Base-by-base conservation (phyloP, 768 basidiomycete species). In the Collybia sp. region DNA sequence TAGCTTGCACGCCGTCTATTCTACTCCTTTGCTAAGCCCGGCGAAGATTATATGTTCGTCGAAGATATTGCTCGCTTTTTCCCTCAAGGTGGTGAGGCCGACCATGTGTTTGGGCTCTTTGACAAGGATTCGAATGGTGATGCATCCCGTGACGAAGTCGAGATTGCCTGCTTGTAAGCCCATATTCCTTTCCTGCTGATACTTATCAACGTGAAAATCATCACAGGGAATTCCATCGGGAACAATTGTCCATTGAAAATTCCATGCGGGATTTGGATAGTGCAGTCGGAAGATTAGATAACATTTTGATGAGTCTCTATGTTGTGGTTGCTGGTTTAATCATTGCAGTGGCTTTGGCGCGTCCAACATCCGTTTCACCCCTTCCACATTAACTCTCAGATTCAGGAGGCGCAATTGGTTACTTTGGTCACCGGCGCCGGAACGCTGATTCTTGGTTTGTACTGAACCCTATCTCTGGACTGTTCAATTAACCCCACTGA, bases 231-330 rank as follows among this genome's bases (percentile, higher is more conserved):
- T 76, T 90, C 47, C 92, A 94, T 59, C 77, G 90, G 25, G 93
- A 96, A 58, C 82, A 92, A 48, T 66, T 91, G 33, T 84, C 85
- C 15, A 79, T 96, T 37, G 84, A 88, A 49, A 83, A 85, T 58
- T 87, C 84, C 5, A 90, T 96, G 91, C 75, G 82, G 37, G 90
- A 94, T 64, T 69, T 94, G 41, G 93, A 94, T 63, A 89, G 86
- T 42, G 93, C 93, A 5, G 91, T 94, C 12, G 83, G 88, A 13
- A 75, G 87, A 19, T 66, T 94, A 55, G 90, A 93, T 63, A 84
- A 88, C 53, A 93, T 94, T 53, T 71, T 93, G 52, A 88, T 94
- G 83, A 78, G 76, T 43, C 60, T 93, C 17, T 93, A 85, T 59
- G 72, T 82, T 32, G 66, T 93, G 44, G 71, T 88, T 35, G 81